Conservation (phyloP, 129 eudicot species). For the Helichrysum umbraculigerum region DNA sequence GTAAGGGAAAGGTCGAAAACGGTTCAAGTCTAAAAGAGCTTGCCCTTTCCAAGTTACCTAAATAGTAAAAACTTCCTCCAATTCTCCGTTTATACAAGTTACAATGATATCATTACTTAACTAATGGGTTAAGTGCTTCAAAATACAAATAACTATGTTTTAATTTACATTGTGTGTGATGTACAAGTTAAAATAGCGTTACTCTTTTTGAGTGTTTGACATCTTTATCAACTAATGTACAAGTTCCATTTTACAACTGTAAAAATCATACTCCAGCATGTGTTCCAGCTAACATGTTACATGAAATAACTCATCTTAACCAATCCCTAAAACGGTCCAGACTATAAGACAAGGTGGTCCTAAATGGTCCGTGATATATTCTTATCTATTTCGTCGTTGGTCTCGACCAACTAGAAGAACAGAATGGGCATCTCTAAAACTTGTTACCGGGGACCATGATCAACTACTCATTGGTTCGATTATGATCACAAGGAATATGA, state of each 20-base stretch:
- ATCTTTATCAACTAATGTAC: too few species aligned
- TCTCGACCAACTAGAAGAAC: not conserved
- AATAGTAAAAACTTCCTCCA: too few species aligned
- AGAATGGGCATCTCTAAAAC: not conserved
- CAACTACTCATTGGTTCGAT: not conserved
- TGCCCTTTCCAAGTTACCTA: too few species aligned
- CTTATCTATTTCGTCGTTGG: not conserved
- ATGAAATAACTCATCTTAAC: not conserved
- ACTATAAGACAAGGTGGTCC: not conserved
- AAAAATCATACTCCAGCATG: too few species aligned
- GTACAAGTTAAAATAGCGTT: not conserved
- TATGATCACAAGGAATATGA: not conserved
- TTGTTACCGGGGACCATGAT: conserved; percentile 2
- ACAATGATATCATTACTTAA: too few species aligned
- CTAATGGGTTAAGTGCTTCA: too few species aligned
- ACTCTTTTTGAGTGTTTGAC: not conserved
- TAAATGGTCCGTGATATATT: not conserved
- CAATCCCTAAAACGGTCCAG: not conserved
- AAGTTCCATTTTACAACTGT: too few species aligned
- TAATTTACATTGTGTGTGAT: too few species aligned
- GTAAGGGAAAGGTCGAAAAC: too few species aligned
- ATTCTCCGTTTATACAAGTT: too few species aligned
- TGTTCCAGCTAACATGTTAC: not conserved
- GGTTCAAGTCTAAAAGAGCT: too few species aligned
- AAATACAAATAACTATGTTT: too few species aligned